Base-by-base conservation (phyloP, 257 asterid genomes). In the Solanum lycopersicoides region DNA sequence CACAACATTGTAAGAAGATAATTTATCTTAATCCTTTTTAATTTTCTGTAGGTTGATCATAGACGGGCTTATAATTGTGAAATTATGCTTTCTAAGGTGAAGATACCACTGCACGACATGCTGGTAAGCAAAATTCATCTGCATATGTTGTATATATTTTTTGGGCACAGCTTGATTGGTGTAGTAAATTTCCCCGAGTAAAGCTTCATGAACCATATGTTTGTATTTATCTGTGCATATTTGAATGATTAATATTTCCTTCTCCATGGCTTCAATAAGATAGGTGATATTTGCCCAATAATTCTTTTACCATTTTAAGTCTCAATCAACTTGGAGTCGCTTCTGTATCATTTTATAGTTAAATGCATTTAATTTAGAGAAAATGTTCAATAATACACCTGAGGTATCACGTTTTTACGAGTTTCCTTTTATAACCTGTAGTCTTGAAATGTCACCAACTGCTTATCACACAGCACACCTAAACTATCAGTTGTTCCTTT, bases 31-130 rank as follows among this genome's bases (percentile, higher is more conserved):
- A 28, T 47, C n/a, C 25, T 45, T 77, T 41, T 87, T 11, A 76
- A 13, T 45, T 79, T 88, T 12, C 83, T 90, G 94, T 94, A 96
- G 99, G 91, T 96, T 89, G 98, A 95, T 87, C 97, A 93, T 68
- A 89, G 98, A 82, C 93, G 98, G 91, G 98, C 99, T 30, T 93
- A 96, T 91, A 96, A 96, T 85, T 96, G 99, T 82, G 99, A 96
- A 89, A 96, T 96, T 84, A 96, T 96, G 99, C 94, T 96, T 83
- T 87, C 98, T 59, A 96, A 96, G 92, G 95, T 96, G 74, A 96
- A 96, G 93, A 93, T 96, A 88, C 99, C 98, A 25, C 85, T 96
- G 91, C 86, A 97, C 15, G 97, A 94, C 86, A 80, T 80, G 84
- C 42, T 80, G 84, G 84, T 79, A 80, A 45, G 84, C 28, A 80